Evolutionary conservation across 805 yeast species (phyloP).

Genomic region (Scheffersomyces stipitis): DNA sequence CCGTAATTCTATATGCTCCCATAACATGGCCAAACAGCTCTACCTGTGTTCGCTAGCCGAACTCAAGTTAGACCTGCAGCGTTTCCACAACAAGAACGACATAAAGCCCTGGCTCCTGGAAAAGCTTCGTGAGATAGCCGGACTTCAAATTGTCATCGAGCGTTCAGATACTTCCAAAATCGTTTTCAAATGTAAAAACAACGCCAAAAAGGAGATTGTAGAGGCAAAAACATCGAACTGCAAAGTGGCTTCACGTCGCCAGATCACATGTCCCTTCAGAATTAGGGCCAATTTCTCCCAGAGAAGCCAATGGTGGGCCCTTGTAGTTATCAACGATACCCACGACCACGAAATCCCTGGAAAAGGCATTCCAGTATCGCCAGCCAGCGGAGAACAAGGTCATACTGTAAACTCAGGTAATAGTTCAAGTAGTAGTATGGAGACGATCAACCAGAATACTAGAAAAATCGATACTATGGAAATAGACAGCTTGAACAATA

Average conservation of each 20-base stretch:
- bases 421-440: too few species aligned
- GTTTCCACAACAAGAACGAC: conserved; percentile 39
- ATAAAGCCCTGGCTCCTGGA: conserved; percentile 63
- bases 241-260: conserved; percentile 17
- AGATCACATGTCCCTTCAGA: conserved; percentile 58
- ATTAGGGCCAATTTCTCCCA: conserved; percentile 61
- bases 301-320: conserved; percentile 54
- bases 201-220: conserved; percentile 12
- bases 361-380: too few species aligned
- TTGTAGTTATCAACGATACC: conserved; percentile 57
- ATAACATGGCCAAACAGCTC: too few species aligned
- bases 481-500: background rate
- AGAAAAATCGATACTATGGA: too few species aligned
- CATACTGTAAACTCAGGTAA: too few species aligned
- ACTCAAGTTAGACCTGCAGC: conserved; percentile 18
- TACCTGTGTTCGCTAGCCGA: conserved; percentile 9
- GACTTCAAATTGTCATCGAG: conserved; percentile 59
- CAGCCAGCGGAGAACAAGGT: too few species aligned
- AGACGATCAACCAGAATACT: too few species aligned
- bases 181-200: conserved; percentile 58
- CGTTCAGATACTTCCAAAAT: conserved; percentile 61
- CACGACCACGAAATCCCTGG: conserved; percentile 56
- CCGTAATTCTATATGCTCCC: too few species aligned
- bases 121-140: conserved; percentile 44
- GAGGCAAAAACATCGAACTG: conserved; percentile 9